These are phyloP conservation scores for Fusarium chlamydosporum DNA, from an alignment of 2,329 filamentous ascomycete species.

Conservation along the genomic window DNA sequence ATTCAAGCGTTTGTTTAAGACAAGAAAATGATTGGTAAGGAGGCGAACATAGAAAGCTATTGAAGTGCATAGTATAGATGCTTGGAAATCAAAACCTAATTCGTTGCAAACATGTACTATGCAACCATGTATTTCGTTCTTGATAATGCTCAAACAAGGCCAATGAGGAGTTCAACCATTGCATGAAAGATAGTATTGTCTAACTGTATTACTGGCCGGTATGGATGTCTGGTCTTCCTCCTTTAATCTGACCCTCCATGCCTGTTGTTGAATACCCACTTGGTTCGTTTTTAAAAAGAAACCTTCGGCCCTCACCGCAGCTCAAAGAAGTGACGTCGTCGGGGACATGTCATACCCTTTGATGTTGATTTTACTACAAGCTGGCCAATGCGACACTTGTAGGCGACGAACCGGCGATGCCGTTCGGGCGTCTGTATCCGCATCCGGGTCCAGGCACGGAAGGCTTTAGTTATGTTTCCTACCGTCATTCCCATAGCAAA, in stretches of 20 bases:
- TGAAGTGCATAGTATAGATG: conserved; percentile 32
- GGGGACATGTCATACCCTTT: not conserved
- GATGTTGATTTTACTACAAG: not conserved
- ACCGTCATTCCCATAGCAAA: conserved; percentile 11
- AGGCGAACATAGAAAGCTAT: conserved; percentile 22
- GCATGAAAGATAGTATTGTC: not conserved
- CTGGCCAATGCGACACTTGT: conserved; percentile 11
- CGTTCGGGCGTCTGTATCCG: conserved; percentile 25
- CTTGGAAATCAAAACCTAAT: conserved; percentile 40
- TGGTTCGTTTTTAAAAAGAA: conserved; percentile 6
- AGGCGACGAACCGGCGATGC: conserved; percentile 28
- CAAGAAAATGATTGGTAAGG: conserved; percentile 25
- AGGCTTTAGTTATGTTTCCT: conserved; percentile 18
- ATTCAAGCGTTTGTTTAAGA: conserved; percentile 81
- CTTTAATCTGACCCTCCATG: conserved; percentile 3
- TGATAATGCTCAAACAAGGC: not conserved
- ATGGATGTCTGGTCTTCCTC: not conserved
- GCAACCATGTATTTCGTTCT: not conserved
- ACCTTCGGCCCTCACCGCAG: not conserved
- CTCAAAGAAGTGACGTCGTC: conserved; percentile 29
- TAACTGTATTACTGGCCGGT: conserved; percentile 3
- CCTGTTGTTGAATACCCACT: conserved; percentile 17
- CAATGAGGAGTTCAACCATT: not conserved
- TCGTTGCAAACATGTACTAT: conserved; percentile 2
- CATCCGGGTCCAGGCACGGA: conserved; percentile 13